Evolutionary conservation across 805 yeast species (phyloP).

Genomic region (Barnettozyma wickerhamii): DNA sequence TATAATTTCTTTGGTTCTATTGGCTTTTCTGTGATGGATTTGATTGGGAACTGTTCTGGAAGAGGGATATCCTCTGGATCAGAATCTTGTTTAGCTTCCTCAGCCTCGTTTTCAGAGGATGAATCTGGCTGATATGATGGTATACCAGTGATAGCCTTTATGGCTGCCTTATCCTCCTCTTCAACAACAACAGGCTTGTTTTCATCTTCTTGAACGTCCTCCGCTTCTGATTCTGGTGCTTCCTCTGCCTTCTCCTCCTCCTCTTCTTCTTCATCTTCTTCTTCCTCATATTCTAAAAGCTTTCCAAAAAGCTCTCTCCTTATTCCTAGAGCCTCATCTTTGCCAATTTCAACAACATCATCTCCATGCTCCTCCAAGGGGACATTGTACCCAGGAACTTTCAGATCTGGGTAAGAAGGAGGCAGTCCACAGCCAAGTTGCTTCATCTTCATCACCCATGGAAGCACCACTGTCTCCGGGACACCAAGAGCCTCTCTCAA

Average conservation of each 20-base stretch:
- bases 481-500: conserved; percentile 70
- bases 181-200: conserved; percentile 10
- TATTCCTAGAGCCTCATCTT: conserved; percentile 14
- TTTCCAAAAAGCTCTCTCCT: conserved; percentile 27
- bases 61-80: conserved; percentile 25
- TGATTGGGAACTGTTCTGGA: conserved; percentile 11
- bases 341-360: conserved; percentile 19
- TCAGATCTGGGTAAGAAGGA: conserved; percentile 68
- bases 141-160: conserved; percentile 6
- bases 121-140: neutral
- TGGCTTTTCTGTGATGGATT: conserved; percentile 11
- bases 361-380: conserved; percentile 35
- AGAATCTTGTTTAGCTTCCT: conserved; percentile 16
- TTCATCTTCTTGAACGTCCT: conserved; percentile 8
- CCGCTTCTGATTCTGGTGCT: conserved; percentile 12
- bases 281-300: conserved; percentile 22
- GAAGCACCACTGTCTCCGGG: conserved; percentile 45
- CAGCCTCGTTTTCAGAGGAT: conserved; percentile 8
- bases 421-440: conserved; percentile 62
- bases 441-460: conserved; percentile 75
- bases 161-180: conserved; percentile 8
- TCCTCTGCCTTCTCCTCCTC: conserved; percentile 15
- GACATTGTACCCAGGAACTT: conserved; percentile 50
- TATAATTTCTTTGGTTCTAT: conserved; percentile 23
- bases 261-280: conserved; percentile 16